These are phyloP conservation scores for Pichia sp. DNA, from an alignment of 1,139 yeast genomes.

Conservation along the genomic window DNA sequence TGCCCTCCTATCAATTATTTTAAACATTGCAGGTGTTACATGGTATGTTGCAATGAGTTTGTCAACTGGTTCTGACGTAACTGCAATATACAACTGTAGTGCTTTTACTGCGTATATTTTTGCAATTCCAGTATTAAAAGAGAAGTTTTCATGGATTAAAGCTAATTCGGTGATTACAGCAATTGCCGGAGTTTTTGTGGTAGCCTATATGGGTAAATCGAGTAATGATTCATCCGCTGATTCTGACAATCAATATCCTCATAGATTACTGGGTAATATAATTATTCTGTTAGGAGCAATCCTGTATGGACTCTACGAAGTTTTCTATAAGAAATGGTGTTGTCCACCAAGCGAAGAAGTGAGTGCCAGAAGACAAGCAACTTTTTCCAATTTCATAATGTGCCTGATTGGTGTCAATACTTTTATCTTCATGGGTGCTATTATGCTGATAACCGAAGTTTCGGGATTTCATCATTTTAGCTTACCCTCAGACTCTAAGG, in stretches of 20 bases:
- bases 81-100: conserved; percentile 85
- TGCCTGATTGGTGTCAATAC: conserved; percentile 56
- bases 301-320: conserved; percentile 79
- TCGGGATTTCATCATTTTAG: conserved; percentile 53
- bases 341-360: conserved; percentile 61
- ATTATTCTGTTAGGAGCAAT: conserved; percentile 74
- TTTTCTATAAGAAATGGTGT: conserved; percentile 62
- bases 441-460: conserved; percentile 43
- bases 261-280: conserved; percentile 61
- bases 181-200: conserved; percentile 65
- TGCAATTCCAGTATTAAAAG: conserved; percentile 67
- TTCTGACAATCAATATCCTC: conserved; percentile 35
- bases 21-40: conserved; percentile 71
- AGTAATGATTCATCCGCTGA: neutral
- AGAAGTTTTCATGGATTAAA: conserved; percentile 57
- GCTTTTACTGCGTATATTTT: conserved; percentile 85
- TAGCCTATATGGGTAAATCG: conserved; percentile 58
- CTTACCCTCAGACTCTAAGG: conserved; percentile 36
- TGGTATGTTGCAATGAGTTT: conserved; percentile 83
- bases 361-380: conserved; percentile 49
- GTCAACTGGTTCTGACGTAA: conserved; percentile 79
- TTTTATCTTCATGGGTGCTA: conserved; percentile 38
- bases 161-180: conserved; percentile 65
- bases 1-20: conserved; percentile 42
- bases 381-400: conserved; percentile 50